Evolutionary conservation across 768 basidiomycete genomes (phyloP), one percentile per base, ranked within the genome.

Genomic region (Obba rivulosa): DNA sequence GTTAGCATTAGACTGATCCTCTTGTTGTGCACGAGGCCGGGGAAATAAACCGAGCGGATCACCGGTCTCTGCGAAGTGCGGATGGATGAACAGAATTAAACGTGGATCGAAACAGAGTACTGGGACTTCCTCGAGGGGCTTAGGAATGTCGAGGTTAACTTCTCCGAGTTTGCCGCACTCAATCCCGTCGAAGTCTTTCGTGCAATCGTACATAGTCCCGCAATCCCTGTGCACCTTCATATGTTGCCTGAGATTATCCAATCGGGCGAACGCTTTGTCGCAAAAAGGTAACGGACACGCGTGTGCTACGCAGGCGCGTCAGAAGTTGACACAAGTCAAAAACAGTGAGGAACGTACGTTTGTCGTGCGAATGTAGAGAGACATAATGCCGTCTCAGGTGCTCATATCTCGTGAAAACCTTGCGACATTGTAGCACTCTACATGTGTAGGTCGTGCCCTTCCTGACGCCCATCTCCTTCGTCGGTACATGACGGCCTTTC

Each of bases 361-460:
- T 87, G 57, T 90, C 87, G 56, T 86, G 71, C 2, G 86, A 87
- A 64, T 92, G 89, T 42, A 92, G 83, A 46, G 81, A 83, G 50
- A 83, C 66, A 17, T 91, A 76, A 67, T 92, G 90, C 22, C 90
- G 69, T 67, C 90, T 89, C 49, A 93, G 69, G 64, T 92, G 90
- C 56, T 91, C 87, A 1, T 82, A 78, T 2, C 90, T 72, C 34
- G 79, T 79, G 57, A 93, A 93, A 48, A 82, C 81, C 68, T 90
- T 90, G 16, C 80, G 80, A 56, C 90, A 92, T 1, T 77, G 85
- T 2, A 76, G 69, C 0, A 86, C 85, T 17, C 73, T 70, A 62
- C 89, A 92, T 51, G 78, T 71, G 62, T 81, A 85, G 23, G 75
- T 71, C 41, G 85, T 69, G 13, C 64, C 66, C 14, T 45, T 44